These are phyloP conservation scores for Sonneratia alba DNA, from an alignment of 345 rosid genomes.

Conservation along the genomic window DNA sequence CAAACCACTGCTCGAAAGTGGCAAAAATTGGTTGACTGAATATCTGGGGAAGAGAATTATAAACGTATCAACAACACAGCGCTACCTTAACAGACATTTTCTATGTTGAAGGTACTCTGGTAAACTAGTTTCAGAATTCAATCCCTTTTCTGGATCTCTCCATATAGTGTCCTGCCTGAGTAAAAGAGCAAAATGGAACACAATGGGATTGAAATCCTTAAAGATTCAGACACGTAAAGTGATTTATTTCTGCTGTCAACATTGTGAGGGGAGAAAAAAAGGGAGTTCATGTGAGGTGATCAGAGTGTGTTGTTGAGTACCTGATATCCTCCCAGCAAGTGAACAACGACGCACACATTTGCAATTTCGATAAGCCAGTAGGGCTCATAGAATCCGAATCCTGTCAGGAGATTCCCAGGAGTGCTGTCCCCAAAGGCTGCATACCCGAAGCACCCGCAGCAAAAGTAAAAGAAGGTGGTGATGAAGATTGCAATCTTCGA, in stretches of 20 bases:
- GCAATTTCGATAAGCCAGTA: slow-evolving; percentile 6
- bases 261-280: neutral
- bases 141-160: neutral
- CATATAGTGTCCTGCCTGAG: neutral
- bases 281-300: neutral
- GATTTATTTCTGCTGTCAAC: neutral
- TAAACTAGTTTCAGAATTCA: too few species aligned
- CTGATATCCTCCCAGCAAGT: slow-evolving; percentile 52
- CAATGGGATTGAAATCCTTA: neutral
- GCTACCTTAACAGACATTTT: too few species aligned
- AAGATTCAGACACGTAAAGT: neutral
- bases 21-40: slow-evolving; percentile 63
- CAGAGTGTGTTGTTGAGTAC: slow-evolving; percentile 5
- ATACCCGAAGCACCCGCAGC: slow-evolving; percentile 7
- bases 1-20: slow-evolving; percentile 41
- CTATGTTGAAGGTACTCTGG: too few species aligned
- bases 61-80: neutral
- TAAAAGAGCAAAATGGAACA: neutral
- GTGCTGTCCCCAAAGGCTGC: slow-evolving; percentile 10
- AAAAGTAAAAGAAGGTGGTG: slow-evolving; percentile 3
- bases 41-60: slow-evolving; percentile 26
- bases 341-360: slow-evolving; percentile 13
- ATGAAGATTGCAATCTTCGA: neutral
- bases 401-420: slow-evolving; percentile 7
- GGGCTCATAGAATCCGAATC: slow-evolving; percentile 11